Conservation (phyloP, 164 flowering plant genomes). For the Vitis amurensis region DNA sequence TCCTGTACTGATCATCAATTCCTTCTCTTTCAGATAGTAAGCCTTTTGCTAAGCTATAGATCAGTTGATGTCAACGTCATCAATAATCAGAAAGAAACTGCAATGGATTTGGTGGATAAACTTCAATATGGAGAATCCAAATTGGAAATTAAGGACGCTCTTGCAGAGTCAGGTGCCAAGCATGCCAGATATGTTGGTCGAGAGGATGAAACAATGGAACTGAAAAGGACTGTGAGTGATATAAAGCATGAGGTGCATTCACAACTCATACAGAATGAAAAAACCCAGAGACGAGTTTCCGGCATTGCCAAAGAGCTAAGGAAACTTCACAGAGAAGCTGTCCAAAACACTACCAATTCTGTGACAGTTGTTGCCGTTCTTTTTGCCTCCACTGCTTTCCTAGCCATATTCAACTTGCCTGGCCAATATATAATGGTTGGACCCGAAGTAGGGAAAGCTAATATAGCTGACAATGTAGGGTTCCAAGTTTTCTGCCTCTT, state of each 20-base stretch:
- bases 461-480: slow-evolving; percentile 47
- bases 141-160: slow-evolving; percentile 67
- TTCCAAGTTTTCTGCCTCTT: slow-evolving; percentile 74
- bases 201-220: slow-evolving; percentile 71
- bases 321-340: slow-evolving; percentile 93
- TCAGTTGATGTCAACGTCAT: slow-evolving; percentile 74
- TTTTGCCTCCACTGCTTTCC: slow-evolving; percentile 89
- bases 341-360: slow-evolving; percentile 90
- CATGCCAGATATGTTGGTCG: slow-evolving; percentile 68
- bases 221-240: slow-evolving; percentile 87
- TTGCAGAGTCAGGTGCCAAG: slow-evolving; percentile 82
- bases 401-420: slow-evolving; percentile 88
- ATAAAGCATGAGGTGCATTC: slow-evolving; percentile 90
- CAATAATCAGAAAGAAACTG: slow-evolving; percentile 76
- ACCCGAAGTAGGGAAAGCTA: slow-evolving; percentile 57
- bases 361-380: slow-evolving; percentile 87
- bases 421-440: slow-evolving; percentile 58
- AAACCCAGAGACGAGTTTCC: slow-evolving; percentile 70
- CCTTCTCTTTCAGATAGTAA: slow-evolving; percentile 54
- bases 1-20: background rate
- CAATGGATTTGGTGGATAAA: slow-evolving; percentile 90
- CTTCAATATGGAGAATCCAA: slow-evolving; percentile 76
- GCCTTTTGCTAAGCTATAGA: slow-evolving; percentile 51
- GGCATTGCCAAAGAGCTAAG: slow-evolving; percentile 86
- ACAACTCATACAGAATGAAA: slow-evolving; percentile 79